Base-by-base conservation (phyloP, 306 rosid species). In the Benincasa hispida region DNA sequence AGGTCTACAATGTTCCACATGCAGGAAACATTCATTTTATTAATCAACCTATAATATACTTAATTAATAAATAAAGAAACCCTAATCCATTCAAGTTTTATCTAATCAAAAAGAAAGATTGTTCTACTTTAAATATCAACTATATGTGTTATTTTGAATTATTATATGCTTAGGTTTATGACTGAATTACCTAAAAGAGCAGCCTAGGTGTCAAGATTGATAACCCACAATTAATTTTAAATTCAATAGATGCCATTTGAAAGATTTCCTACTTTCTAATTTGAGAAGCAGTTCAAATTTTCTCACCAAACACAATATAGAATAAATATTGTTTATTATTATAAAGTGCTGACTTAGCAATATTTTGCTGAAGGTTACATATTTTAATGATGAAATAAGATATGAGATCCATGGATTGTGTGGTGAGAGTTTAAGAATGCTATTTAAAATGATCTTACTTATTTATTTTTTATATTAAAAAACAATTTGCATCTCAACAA, bases 341-440 rank as follows among this genome's bases (percentile, higher is more conserved):
- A 68, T 47, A 47, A 41, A 70, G 34, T 47, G 76, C 39, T 47
- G 76, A 70, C 58, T 6, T 3, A 30, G 37, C 41, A 47, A 70
- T 45, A 42, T 21, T 69, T 12, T 69, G 75, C 22, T 42, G 6
- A 70, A 47, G 8, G 3, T 47, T 47, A 27, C 58, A 13, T 70
- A 45, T 47, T 47, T 70, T 70, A 70, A 45, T 70, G 24, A 25
- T 47, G 19, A 17, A 70, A 3, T 47, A 25, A 70, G 76, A 70
- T 70, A 70, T 15, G 57, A 17, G 57, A 69, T 69, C 75, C 57
- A 69, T 45, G 8, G 75, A 25, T 45, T 69, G 75, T 69, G 75
- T 69, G 56, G 75, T 45, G 21, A 2, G 57, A 14, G 22, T 27
- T 25, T 69, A 22, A 67, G 10, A 67, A 7, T 41, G 12, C 11